Base-by-base conservation (phyloP, 768 basidiomycete genomes). In the Suillus hirtellus region DNA sequence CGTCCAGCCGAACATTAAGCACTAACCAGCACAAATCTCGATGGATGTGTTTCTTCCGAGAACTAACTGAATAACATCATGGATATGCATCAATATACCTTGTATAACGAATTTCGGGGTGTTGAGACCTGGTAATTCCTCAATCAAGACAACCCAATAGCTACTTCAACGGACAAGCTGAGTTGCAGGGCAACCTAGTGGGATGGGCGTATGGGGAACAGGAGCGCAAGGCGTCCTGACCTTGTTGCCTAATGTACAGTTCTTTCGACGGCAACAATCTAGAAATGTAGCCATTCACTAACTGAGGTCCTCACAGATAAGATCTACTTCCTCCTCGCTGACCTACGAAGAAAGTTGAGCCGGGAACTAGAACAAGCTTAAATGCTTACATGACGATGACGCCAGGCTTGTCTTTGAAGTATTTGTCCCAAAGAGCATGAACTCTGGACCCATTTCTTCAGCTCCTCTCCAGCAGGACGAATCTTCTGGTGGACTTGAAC, bases 321-420 rank as follows among this genome's bases (percentile, higher is more conserved):
- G 72, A 66, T 80, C 76, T 15, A 86, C 87, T 38, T 85, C 87
- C 76, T 89, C 89, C 80, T 89, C 88, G 37, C 88, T 87, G 44
- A 89, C 82, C 82, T 75, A 64, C 11, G 31, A 58, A 10, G 27
- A 14, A 49, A 10, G 52, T 60, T 59, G n/a, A 62, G 12, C 37
- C 4, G 0, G 59, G 21, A 61, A 52, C 19, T 53, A 17, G 0
- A 31, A 35, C 4, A 64, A 34, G 38, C 38, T 60, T 15, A 50
- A 35, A 38, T 27, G 72, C 79, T 61, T 72, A 84, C 87, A 89
- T 89, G 63, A 89, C 86, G 3, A 89, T 89, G 63, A 89, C 86
- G 3, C 89, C 88, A 60, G 88, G 88, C 79, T 89, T 89, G 78
- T 90, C 86, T 79, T 86, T 88, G 83, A 90, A 89, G 77, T 90